Conservation (phyloP, 1,284 basidiomycete genomes). For the Psilocybe mexicana region DNA sequence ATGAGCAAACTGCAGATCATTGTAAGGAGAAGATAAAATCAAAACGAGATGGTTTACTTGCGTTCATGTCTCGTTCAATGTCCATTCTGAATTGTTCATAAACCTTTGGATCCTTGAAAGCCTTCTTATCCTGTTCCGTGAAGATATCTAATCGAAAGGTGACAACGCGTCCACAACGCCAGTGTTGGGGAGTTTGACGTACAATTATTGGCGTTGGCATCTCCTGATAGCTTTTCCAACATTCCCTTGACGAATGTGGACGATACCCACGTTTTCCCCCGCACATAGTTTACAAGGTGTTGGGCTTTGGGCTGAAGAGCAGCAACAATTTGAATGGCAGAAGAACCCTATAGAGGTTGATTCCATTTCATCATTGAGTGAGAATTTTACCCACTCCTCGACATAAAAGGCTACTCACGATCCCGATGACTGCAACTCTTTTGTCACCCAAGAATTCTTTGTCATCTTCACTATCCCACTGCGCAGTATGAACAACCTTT, state of each 20-base stretch:
- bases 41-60: slow-evolving; percentile 19
- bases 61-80: slow-evolving; percentile 56
- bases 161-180: not conserved
- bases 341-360: slow-evolving; percentile 51
- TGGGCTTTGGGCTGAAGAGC: slow-evolving; percentile 55
- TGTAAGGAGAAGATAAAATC: not conserved
- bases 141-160: slow-evolving; percentile 40
- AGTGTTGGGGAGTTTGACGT: slow-evolving; percentile 16
- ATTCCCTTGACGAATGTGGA: slow-evolving; percentile 46
- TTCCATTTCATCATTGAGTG: not conserved
- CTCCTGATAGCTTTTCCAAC: slow-evolving; percentile 39
- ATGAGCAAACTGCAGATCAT: slow-evolving; percentile 42
- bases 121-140: slow-evolving; percentile 52
- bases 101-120: slow-evolving; percentile 48
- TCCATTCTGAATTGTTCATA: slow-evolving; percentile 52
- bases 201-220: slow-evolving; percentile 44
- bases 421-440: slow-evolving; percentile 59
- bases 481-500: slow-evolving; percentile 53
- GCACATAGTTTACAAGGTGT: slow-evolving; percentile 56
- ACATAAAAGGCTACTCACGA: slow-evolving; percentile 37
- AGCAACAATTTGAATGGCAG: slow-evolving; percentile 65
- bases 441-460: slow-evolving; percentile 52
- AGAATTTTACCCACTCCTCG: not conserved
- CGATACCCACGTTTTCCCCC: slow-evolving; percentile 64
- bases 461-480: slow-evolving; percentile 50